A percentile compares a stretch with the other conserved stretches of the same genome.
phyloP scores from a whole-genome alignment of 1,284 basidiomycete species.

The Peniophora sp. region DNA sequence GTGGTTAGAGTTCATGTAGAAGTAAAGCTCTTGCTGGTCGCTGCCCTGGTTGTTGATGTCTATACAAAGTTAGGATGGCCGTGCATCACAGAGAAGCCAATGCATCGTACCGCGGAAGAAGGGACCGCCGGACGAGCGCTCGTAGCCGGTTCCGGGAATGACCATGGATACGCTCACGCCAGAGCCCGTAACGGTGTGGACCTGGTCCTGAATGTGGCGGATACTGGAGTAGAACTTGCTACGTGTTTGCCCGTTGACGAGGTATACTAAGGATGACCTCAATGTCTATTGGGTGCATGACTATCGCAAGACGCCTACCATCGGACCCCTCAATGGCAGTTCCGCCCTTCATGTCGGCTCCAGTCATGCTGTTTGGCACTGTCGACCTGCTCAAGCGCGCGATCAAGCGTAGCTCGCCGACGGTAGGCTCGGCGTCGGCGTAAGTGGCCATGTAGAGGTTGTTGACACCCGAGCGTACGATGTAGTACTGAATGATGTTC shows the following conservation, averaged over 20 bases:
- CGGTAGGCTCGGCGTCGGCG: slow-evolving; percentile 33
- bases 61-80: slow-evolving; percentile 9
- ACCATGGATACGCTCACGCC: slow-evolving; percentile 31
- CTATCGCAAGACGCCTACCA: slow-evolving; percentile 10
- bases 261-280: slow-evolving; percentile 21
- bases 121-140: slow-evolving; percentile 32
- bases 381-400: slow-evolving; percentile 35
- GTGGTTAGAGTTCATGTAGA: slow-evolving; percentile 37
- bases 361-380: slow-evolving; percentile 29
- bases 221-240: slow-evolving; percentile 43
- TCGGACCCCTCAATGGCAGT: slow-evolving; percentile 38
- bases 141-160: slow-evolving; percentile 32
- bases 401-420: slow-evolving; percentile 42
- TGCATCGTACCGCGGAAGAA: slow-evolving; percentile 31
- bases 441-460: slow-evolving; percentile 36
- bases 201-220: slow-evolving; percentile 30
- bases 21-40: slow-evolving; percentile 36
- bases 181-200: slow-evolving; percentile 31
- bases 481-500: slow-evolving; percentile 33
- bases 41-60: slow-evolving; percentile 39
- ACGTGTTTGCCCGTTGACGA: slow-evolving; percentile 35
- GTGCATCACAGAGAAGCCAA: not conserved
- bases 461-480: slow-evolving; percentile 32
- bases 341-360: slow-evolving; percentile 29
- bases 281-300: not conserved